phyloP scores from a whole-genome alignment of 106 monocot genomes.

The Dendrobium officinale region DNA sequence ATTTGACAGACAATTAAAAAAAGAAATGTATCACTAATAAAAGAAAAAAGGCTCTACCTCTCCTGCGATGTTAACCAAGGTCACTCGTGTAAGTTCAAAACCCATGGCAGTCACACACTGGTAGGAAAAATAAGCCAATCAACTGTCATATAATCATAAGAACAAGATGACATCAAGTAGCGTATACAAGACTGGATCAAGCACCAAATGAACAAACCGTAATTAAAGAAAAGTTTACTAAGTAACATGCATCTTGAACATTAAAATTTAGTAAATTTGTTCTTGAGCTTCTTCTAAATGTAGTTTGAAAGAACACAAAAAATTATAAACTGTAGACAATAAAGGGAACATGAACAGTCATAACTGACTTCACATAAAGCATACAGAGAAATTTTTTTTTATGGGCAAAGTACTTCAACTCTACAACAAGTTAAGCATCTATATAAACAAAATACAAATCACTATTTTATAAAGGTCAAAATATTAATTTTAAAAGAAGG shows the following conservation, averaged over 20 bases:
- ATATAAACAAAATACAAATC: too few species aligned
- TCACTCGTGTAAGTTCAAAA: slow-evolving; percentile 93
- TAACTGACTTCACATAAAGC: neutral
- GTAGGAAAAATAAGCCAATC: neutral
- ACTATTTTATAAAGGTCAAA: too few species aligned
- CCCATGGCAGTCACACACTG: slow-evolving; percentile 85
- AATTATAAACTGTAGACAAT: neutral
- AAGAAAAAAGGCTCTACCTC: slow-evolving; percentile 33
- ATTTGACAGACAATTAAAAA: neutral
- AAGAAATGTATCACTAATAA: neutral
- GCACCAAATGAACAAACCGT: neutral
- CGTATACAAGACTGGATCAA: neutral
- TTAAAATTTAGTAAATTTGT: neutral
- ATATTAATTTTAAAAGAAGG: too few species aligned
- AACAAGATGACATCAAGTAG: neutral
- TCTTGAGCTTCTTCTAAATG: too few species aligned
- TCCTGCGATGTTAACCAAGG: slow-evolving; percentile 76
- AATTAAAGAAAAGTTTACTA: neutral
- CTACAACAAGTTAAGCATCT: too few species aligned
- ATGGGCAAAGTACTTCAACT: too few species aligned
- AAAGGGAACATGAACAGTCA: neutral
- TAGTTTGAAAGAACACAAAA: too few species aligned
- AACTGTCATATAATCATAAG: neutral
- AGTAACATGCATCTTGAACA: neutral
- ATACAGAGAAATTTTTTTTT: too few species aligned